phyloP scores from a whole-genome alignment of 306 rosid genomes.

The Cyamopsis tetragonoloba region DNA sequence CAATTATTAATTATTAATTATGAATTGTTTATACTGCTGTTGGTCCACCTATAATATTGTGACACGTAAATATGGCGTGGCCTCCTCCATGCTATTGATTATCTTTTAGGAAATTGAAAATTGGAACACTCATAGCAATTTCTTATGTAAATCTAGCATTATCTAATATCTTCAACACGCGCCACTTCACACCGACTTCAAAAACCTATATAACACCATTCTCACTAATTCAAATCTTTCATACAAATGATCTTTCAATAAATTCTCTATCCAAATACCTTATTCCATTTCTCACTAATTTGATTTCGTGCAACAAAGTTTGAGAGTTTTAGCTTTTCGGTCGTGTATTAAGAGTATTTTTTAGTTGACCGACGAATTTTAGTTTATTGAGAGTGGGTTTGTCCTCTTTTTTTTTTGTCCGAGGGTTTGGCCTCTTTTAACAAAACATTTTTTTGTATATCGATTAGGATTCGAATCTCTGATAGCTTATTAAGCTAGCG shows the following conservation, averaged over 20 bases:
- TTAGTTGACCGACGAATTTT: too few species aligned
- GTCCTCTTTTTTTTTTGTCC: too few species aligned
- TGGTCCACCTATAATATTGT: neutral
- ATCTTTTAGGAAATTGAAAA: neutral
- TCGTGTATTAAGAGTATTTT: too few species aligned
- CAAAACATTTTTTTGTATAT: too few species aligned
- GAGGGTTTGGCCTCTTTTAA: too few species aligned
- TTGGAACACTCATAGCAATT: slow-evolving; percentile 18
- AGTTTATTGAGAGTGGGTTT: too few species aligned
- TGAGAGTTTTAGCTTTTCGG: too few species aligned
- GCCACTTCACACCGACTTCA: slow-evolving; percentile 4
- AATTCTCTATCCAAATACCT: neutral
- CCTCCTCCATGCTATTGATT: neutral
- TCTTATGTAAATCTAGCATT: neutral
- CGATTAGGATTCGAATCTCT: too few species aligned
- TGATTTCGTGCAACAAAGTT: too few species aligned
- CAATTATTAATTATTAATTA: neutral
- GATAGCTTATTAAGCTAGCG: too few species aligned
- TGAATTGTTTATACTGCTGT: neutral
- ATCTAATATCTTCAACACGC: neutral
- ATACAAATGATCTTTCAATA: too few species aligned
- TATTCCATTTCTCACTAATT: too few species aligned
- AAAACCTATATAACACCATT: neutral
- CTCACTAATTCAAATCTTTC: neutral
- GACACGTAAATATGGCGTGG: neutral